A percentile compares a stretch with the other conserved stretches of the same genome.
phyloP scores from a whole-genome alignment of 768 basidiomycete genomes.

The Naganishia friedmannii region DNA sequence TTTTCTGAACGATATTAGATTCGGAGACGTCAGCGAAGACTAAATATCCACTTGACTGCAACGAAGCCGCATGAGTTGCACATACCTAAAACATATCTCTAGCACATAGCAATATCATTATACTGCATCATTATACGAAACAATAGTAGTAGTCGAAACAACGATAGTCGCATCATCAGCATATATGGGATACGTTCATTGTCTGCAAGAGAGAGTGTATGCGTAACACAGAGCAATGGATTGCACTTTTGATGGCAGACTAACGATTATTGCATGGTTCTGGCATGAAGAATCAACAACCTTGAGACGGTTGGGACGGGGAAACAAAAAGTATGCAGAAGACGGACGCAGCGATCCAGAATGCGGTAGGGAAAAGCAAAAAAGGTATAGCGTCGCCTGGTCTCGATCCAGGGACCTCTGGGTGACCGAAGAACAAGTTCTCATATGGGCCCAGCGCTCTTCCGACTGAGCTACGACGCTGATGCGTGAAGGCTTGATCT shows the following conservation, averaged over 20 bases:
- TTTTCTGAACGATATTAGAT: slow-evolving; percentile 34
- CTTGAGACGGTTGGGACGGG: background rate
- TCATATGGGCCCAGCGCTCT: slow-evolving; percentile 28
- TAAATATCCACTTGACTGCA: slow-evolving; percentile 28
- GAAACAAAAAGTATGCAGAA: background rate
- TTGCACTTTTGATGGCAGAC: too few relatives aligned
- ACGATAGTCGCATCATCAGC: background rate
- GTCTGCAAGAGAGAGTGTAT: too few relatives aligned
- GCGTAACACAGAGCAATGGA: too few relatives aligned
- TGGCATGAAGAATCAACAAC: too few relatives aligned
- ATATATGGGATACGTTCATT: background rate
- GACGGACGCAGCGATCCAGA: background rate
- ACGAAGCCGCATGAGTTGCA: background rate
- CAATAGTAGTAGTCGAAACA: background rate
- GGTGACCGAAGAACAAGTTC: slow-evolving; percentile 6
- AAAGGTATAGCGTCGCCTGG: slow-evolving; percentile 24
- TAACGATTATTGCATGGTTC: too few relatives aligned
- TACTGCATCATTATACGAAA: background rate
- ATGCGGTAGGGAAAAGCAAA: background rate
- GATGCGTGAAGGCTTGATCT: background rate
- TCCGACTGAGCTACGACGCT: slow-evolving; percentile 31
- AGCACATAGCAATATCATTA: background rate
- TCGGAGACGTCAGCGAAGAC: slow-evolving; percentile 51
- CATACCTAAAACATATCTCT: background rate
- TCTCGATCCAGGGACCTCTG: slow-evolving; percentile 29